phyloP scores from a whole-genome alignment of 306 rosid genomes.

The Glycine soja region DNA sequence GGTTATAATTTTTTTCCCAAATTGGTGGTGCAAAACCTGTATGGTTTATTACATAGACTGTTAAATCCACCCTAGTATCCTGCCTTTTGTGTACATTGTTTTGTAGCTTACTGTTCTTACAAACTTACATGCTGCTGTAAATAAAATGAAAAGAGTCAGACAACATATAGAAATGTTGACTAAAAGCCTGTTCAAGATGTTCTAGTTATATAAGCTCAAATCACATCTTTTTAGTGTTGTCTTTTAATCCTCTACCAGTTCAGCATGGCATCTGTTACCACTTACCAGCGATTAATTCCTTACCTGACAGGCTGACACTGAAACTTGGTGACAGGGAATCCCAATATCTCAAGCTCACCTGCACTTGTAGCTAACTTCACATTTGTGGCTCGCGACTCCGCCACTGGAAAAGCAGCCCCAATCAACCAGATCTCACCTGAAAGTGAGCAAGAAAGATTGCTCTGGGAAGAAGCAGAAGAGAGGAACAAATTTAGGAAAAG shows the following conservation, averaged over 20 bases:
- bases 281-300: constrained; percentile 14
- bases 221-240: constrained; percentile 15
- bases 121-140: background rate
- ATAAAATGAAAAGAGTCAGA: background rate
- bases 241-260: constrained; percentile 13
- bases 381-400: constrained; percentile 83
- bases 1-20: background rate
- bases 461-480: constrained; percentile 84
- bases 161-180: constrained; percentile 1
- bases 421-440: constrained; percentile 72
- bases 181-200: constrained; percentile 3
- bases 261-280: constrained; percentile 12
- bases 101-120: no score
- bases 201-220: constrained; percentile 29
- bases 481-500: constrained; percentile 71
- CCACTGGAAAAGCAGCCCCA: constrained; percentile 71
- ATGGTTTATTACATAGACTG: background rate
- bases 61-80: no score
- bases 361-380: constrained; percentile 83
- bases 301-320: constrained; percentile 8
- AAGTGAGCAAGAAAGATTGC: constrained; percentile 64
- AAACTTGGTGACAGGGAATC: constrained; percentile 54
- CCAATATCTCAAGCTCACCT: constrained; percentile 52
- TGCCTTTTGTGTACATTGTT: background rate
- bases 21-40: background rate